A percentile compares a stretch with the other conserved stretches of the same genome.
Conservation (phyloP, 73 alveolate species). For the Symbiodinium natans region DNA sequence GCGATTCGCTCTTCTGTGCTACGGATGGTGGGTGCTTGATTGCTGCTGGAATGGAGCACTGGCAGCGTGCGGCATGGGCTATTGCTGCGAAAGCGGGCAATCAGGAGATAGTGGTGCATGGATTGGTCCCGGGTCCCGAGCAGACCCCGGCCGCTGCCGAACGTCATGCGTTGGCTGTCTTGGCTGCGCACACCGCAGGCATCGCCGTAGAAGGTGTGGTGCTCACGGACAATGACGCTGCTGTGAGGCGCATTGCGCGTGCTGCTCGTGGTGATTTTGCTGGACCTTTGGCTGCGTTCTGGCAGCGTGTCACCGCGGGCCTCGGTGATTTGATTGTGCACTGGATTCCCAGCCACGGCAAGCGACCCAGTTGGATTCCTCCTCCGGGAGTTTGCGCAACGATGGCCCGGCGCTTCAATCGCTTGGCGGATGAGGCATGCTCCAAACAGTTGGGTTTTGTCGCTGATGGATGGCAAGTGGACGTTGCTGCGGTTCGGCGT, state of each 20-base stretch:
- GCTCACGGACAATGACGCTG: background rate
- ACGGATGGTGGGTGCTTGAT: background rate
- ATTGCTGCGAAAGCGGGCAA: background rate
- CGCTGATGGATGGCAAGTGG: too few species aligned
- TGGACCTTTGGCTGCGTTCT: too few species aligned
- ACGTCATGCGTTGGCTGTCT: background rate
- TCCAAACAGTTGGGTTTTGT: too few species aligned
- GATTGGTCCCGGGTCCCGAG: background rate
- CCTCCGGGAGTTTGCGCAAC: too few species aligned
- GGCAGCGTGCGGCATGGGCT: slow-evolving; percentile 38
- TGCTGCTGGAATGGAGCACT: background rate
- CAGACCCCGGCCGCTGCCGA: slow-evolving; percentile 53
- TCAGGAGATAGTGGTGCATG: background rate
- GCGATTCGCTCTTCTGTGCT: background rate
- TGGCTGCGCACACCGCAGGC: background rate
- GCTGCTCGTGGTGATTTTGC: too few species aligned
- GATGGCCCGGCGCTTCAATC: too few species aligned
- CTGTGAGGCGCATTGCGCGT: background rate
- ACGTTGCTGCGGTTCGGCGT: too few species aligned
- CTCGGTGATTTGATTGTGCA: too few species aligned
- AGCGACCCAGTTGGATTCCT: too few species aligned
- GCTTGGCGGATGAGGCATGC: too few species aligned
- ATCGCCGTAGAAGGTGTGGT: background rate
- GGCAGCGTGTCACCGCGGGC: too few species aligned
- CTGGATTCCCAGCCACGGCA: too few species aligned